phyloP scores from a whole-genome alignment of 2,329 filamentous ascomycete species.

The Hypoxylon sp. region DNA sequence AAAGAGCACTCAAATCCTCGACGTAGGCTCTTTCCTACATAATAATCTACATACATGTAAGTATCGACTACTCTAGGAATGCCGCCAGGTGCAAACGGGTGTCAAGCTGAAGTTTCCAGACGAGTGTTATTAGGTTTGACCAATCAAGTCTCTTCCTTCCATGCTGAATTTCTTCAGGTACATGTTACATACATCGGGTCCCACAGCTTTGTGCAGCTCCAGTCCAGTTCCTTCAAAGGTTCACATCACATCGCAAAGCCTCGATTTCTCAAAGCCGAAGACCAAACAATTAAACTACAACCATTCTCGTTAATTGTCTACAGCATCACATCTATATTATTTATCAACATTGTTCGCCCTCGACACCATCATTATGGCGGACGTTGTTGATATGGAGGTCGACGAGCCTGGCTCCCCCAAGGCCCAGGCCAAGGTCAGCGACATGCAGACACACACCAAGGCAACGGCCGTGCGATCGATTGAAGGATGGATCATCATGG shows the following conservation, averaged over 20 bases:
- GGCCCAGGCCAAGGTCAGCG: conserved; percentile 67
- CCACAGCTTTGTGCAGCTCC: neutral
- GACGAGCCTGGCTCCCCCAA: conserved; percentile 63
- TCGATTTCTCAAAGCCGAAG: conserved; percentile 2
- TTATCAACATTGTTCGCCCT: neutral
- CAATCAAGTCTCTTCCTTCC: too few relatives aligned
- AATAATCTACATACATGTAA: too few relatives aligned
- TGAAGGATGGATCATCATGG: conserved; percentile 90
- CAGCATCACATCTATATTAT: neutral
- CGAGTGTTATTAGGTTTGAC: conserved; percentile 9
- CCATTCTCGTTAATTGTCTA: neutral
- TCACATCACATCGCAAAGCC: conserved; percentile 22
- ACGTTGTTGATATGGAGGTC: conserved; percentile 72
- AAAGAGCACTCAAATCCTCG: neutral
- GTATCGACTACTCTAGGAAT: too few relatives aligned
- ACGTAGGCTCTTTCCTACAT: too few relatives aligned
- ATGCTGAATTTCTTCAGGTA: neutral
- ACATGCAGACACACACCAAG: conserved; percentile 80
- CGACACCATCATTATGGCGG: conserved; percentile 61
- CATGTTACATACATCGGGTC: neutral
- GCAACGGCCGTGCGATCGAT: conserved; percentile 88
- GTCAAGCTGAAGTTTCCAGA: neutral
- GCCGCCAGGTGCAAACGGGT: neutral
- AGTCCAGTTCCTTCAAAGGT: neutral
- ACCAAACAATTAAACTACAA: neutral